Base-by-base conservation (phyloP, 441 rosid genomes). In the Gossypium trilobum region DNA sequence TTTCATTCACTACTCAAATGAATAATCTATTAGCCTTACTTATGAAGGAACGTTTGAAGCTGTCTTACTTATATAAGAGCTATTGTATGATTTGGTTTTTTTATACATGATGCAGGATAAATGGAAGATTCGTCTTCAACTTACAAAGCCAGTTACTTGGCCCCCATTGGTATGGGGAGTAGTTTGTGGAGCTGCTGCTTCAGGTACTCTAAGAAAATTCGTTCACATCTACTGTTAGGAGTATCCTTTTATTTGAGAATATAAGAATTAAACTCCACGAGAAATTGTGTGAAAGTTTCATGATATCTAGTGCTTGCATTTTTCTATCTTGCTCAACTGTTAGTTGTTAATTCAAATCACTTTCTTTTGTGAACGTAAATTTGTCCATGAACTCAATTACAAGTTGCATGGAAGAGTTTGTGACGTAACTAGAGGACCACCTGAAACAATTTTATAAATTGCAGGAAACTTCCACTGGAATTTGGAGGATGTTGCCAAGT, bases 71-170 rank as follows among this genome's bases (percentile, higher is more conserved):
- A 1, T 19, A 16, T 33, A 42, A 17, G 27, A 62, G 11, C 3
- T 33, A 33, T 62, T 1, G 19, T 36, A 16, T 36, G 25, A 36
- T 25, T 13, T 66, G 70, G 20, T 48, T 20, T 23, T 23, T 54
- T 17, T 57, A 5, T 58, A 27, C 19, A 13, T 74, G 50, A 48
- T 78, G 83, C 88, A 91, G 99, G 84, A 94, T 80, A 94, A 82
- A 87, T 91, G 99, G 99, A 94, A 94, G 86, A 90, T 91, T 74
- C 97, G 99, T 75, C 95, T 94, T 77, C 99, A 94, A 78, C 91
- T 94, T 29, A 90, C 97, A 39, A 94, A 94, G 73, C 99, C 99
- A 42, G 97, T 94, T 63, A 94, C 99, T 19, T 94, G 99, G 99
- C 97, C 99, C 81, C 99, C 99, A 13, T 65, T 94, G 76, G 89